phyloP scores from a whole-genome alignment of 1,139 yeast genomes.

The Pneumocystis oryctolagi region DNA sequence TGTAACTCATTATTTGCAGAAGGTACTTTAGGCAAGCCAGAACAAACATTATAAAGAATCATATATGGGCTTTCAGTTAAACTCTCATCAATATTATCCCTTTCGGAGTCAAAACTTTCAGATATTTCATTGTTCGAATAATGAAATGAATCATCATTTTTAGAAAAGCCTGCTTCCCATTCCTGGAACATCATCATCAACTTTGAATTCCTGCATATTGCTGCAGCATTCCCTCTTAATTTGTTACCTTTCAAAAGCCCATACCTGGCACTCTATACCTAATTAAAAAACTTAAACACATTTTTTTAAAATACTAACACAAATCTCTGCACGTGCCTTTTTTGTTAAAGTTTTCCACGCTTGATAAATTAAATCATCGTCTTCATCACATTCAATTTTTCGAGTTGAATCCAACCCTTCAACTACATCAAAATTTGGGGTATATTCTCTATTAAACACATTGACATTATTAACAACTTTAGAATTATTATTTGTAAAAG shows the following conservation, averaged over 20 bases:
- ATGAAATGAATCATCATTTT: neutral
- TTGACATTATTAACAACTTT: neutral
- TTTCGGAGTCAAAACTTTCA: neutral
- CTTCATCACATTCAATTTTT: constrained; percentile 16
- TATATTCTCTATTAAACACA: constrained; percentile 11
- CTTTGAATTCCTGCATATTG: constrained; percentile 2
- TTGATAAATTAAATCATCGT: constrained; percentile 11
- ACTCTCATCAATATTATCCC: neutral
- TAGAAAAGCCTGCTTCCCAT: constrained; percentile 1
- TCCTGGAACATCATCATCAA: constrained; percentile 4
- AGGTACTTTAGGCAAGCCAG: constrained; percentile 58
- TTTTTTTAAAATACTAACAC: constrained; percentile 7
- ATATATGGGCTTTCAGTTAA: constrained; percentile 46
- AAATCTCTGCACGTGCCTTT: constrained; percentile 5
- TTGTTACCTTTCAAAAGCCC: constrained; percentile 2
- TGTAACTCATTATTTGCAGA: constrained; percentile 20
- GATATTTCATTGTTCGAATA: neutral
- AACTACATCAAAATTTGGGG: constrained; percentile 27
- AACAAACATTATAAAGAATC: constrained; percentile 69
- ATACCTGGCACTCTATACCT: constrained; percentile 2
- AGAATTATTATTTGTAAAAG: neutral
- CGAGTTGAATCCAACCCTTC: constrained; percentile 18
- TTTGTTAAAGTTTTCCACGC: constrained; percentile 5
- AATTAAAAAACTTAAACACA: neutral
- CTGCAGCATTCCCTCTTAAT: constrained; percentile 6